These are phyloP conservation scores for Zygosaccharomyces gambellarensis DNA, from an alignment of 805 yeast genomes.

Conservation along the genomic window DNA sequence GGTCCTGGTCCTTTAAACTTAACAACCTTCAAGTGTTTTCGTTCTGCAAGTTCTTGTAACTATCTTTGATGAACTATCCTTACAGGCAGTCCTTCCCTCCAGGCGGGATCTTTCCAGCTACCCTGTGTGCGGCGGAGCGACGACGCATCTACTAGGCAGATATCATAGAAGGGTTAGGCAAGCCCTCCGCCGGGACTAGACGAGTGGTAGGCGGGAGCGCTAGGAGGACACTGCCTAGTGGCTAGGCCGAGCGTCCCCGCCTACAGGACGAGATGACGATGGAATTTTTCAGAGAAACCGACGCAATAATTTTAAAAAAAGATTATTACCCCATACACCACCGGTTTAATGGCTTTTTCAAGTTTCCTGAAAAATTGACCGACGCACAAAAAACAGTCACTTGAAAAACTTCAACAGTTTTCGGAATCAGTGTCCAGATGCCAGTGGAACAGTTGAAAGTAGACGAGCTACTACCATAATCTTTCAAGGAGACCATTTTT, in stretches of 20 bases:
- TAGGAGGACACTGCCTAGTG: background rate
- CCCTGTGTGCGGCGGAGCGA: background rate
- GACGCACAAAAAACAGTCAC: constrained; percentile 10
- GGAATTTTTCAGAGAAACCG: background rate
- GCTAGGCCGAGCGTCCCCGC: background rate
- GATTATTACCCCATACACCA: constrained; percentile 1
- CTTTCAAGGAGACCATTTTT: background rate
- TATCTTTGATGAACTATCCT: background rate
- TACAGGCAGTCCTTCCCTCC: background rate
- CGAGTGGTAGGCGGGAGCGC: background rate
- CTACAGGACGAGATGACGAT: background rate
- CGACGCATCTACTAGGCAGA: background rate
- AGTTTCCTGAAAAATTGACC: background rate
- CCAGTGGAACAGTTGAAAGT: background rate
- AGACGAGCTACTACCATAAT: background rate
- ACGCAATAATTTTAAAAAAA: background rate
- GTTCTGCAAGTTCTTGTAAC: background rate
- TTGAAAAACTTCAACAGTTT: constrained; percentile 7
- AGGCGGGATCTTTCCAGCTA: background rate
- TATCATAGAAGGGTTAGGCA: background rate
- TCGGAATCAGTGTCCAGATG: background rate
- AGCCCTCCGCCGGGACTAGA: background rate
- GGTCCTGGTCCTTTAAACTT: background rate
- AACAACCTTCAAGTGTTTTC: background rate
- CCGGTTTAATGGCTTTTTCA: background rate